Evolutionary conservation across 2,329 filamentous ascomycete genomes (phyloP).

Genomic region (Coleophoma cylindrospora): DNA sequence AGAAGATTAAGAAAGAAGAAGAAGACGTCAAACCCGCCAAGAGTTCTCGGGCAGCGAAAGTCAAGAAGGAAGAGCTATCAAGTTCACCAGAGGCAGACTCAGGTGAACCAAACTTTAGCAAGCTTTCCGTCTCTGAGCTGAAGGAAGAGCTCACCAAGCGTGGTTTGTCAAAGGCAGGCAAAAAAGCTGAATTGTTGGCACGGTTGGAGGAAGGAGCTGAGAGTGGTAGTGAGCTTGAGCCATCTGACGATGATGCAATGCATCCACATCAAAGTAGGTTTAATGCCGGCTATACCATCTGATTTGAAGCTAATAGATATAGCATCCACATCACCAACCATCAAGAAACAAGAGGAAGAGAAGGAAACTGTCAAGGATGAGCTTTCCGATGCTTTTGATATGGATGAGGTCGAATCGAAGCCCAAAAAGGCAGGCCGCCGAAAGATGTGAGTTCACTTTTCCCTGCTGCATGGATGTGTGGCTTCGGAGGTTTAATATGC

Average conservation of each 20-base stretch:
- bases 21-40: slow-evolving; percentile 19
- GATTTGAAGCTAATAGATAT: background rate
- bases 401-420: background rate
- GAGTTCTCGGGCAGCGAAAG: slow-evolving; percentile 9
- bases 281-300: background rate
- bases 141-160: background rate
- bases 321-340: too few species aligned
- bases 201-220: slow-evolving; percentile 12
- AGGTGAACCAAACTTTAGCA: background rate
- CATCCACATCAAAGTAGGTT: background rate
- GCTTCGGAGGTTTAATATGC: too few species aligned
- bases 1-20: background rate
- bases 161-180: slow-evolving; percentile 1
- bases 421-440: too few species aligned
- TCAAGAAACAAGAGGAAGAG: too few species aligned
- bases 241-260: background rate
- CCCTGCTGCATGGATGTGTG: too few species aligned
- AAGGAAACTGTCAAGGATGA: background rate
- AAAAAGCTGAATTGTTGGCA: slow-evolving; percentile 14
- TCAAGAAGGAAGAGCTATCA: slow-evolving; percentile 6
- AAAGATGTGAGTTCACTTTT: too few species aligned
- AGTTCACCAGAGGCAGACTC: background rate
- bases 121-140: background rate
- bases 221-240: background rate
- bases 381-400: background rate